Evolutionary conservation across 2,329 filamentous ascomycete species (phyloP), one percentile per base, ranked within the genome.

Genomic region (Aspergillus sp.): DNA sequence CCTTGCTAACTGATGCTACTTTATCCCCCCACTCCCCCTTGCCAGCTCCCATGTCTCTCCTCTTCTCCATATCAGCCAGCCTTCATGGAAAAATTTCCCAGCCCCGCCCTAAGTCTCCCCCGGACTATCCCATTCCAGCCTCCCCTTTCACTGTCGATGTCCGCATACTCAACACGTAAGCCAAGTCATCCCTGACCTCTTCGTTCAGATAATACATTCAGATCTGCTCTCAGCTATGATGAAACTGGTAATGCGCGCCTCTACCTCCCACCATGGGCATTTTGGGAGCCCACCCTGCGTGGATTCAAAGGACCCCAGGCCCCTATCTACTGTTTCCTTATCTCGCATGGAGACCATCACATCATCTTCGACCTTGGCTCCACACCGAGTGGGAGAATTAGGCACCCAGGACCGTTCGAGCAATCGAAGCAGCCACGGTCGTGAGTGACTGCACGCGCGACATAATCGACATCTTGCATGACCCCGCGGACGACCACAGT

Each of bases 281-380:
- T 49, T 1, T 49, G 6, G 5, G 23, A 30, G 9, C 3, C 36
- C 2, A 4, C 6, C 2, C 21, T 54, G 7, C 51, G 1, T 21
- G 38, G 51, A 10, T 25, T n/a, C 38, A 21, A 43, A 12, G 5
- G 32, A 6, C 21, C n/a, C 10, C 21, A 21, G 1, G 21, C 15
- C 19, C 36, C 19, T 1, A 25, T 17, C 15, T 30, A 30, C 15
- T 54, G 50, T 17, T 30, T 41, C 7, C 51, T 43, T 7, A 5
- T 54, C 3, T 41, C 51, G 8, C 51, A 54, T 21, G 36, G 13
- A 9, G 21, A 54, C 2, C 21, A 13, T 13, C 45, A 49, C 6
- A 5, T 70, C 4, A 51, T 73, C 0, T 76, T 74, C 58, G 73
- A 76, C 51, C 65, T 76, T 4, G 71, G 72, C 2, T 74, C 12